A percentile compares a stretch with the other conserved stretches of the same genome.
Evolutionary conservation across 306 rosid species (phyloP).

Genomic region (cucumber (Cucumis sativus)): DNA sequence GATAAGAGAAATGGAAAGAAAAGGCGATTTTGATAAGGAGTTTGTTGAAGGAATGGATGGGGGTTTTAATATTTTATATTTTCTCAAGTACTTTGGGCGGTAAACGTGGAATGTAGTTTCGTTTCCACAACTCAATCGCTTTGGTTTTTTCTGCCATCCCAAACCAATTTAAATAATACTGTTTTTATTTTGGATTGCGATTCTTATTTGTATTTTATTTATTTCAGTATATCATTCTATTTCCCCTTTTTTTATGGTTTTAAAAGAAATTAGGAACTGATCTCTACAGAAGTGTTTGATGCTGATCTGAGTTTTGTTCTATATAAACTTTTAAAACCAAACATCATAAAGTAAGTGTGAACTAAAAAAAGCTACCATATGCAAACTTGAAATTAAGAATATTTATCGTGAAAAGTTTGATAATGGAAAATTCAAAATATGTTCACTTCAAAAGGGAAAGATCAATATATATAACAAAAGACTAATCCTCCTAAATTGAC

Average conservation of each 20-base stretch:
- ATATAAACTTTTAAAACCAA: too few relatives aligned
- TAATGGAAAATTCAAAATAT: neutral
- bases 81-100: neutral
- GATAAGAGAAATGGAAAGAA: too few relatives aligned
- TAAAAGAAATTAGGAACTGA: too few relatives aligned
- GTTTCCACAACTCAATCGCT: neutral
- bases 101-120: neutral
- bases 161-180: neutral
- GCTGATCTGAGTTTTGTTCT: too few relatives aligned
- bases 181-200: too few relatives aligned
- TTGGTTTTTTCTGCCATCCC: neutral
- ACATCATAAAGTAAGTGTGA: neutral
- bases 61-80: too few relatives aligned
- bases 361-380: neutral
- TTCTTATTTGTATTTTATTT: too few relatives aligned
- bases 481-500: neutral
- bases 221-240: too few relatives aligned
- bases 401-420: neutral
- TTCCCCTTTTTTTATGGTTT: too few relatives aligned
- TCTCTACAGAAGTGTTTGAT: too few relatives aligned
- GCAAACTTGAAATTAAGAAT: neutral
- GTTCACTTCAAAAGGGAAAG: neutral
- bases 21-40: too few relatives aligned
- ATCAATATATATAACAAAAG: neutral
- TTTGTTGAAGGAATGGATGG: too few relatives aligned